Percentiles rank a stretch among this genome's conserved stretches.
Conservation (phyloP, 495 filamentous ascomycete species). For the Lepraria neglecta region DNA sequence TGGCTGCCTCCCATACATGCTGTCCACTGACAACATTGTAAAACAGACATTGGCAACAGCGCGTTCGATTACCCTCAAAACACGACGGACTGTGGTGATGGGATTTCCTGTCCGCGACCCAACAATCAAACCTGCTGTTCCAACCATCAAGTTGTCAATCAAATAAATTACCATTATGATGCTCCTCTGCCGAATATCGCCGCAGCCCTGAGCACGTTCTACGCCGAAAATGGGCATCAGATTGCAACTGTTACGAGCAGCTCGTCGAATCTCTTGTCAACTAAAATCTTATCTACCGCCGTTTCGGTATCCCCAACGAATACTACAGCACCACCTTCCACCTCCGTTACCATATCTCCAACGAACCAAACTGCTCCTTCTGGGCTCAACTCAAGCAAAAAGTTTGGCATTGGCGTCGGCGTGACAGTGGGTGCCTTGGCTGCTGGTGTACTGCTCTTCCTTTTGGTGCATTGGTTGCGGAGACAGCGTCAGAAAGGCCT, state of each 20-base stretch:
- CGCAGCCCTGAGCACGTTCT: conserved; percentile 1
- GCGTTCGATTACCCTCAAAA: neutral
- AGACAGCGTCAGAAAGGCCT: neutral
- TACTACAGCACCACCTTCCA: conserved; percentile 2
- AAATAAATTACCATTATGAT: conserved; percentile 2
- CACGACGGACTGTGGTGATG: neutral
- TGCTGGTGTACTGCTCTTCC: neutral
- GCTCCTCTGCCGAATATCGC: conserved; percentile 3
- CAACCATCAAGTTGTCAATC: neutral
- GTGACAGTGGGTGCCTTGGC: neutral
- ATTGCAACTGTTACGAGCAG: neutral
- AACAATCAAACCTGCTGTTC: conserved; percentile 11
- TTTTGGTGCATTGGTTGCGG: neutral
- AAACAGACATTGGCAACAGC: neutral
- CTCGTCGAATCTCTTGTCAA: neutral
- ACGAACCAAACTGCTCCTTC: neutral
- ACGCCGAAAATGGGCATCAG: conserved; percentile 2
- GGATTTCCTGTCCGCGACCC: neutral
- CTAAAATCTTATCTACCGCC: neutral
- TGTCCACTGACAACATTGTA: neutral
- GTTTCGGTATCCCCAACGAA: neutral
- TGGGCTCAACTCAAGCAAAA: neutral
- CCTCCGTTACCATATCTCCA: neutral
- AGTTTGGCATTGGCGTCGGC: neutral
- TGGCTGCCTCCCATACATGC: neutral